Conservation (phyloP, 768 basidiomycete genomes). For the Trametes sanguinea region DNA sequence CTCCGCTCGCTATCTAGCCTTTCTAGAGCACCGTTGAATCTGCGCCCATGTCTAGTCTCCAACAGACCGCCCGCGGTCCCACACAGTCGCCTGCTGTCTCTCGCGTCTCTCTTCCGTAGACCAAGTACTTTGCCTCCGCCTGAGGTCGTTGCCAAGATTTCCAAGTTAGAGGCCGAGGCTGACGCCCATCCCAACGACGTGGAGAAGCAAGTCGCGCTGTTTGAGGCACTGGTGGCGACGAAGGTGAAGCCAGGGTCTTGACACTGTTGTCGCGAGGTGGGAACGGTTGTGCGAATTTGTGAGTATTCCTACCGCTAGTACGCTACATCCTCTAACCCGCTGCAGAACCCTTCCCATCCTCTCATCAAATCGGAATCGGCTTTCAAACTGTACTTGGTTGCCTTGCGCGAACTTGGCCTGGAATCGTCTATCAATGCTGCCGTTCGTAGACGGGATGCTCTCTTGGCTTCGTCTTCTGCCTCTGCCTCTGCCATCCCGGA, state of each 20-base stretch:
- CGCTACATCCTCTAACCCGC: constrained; percentile 3
- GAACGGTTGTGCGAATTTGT: constrained; percentile 84
- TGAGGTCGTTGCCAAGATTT: constrained; percentile 65
- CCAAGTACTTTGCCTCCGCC: constrained; percentile 55
- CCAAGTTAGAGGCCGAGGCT: constrained; percentile 75
- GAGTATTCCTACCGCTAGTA: background rate
- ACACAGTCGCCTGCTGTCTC: constrained; percentile 27
- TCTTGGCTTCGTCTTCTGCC: constrained; percentile 44
- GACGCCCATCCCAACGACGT: constrained; percentile 73
- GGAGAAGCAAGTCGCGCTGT: constrained; percentile 67
- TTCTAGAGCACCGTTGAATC: constrained; percentile 2
- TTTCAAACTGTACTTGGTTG: constrained; percentile 75
- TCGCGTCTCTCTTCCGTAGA: constrained; percentile 41
- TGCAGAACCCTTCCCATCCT: constrained; percentile 67
- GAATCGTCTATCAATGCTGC: constrained; percentile 60
- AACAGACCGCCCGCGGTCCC: background rate
- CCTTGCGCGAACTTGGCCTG: constrained; percentile 61
- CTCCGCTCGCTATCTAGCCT: constrained; percentile 27
- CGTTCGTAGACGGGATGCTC: constrained; percentile 66
- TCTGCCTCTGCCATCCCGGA: constrained; percentile 19
- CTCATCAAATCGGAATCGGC: constrained; percentile 69
- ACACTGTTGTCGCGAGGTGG: constrained; percentile 77
- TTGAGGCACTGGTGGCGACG: constrained; percentile 65
- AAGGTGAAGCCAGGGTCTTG: constrained; percentile 70
- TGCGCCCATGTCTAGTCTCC: constrained; percentile 3